phyloP scores from a whole-genome alignment of 495 filamentous ascomycete genomes.

The Lasiosphaeria miniovina region DNA sequence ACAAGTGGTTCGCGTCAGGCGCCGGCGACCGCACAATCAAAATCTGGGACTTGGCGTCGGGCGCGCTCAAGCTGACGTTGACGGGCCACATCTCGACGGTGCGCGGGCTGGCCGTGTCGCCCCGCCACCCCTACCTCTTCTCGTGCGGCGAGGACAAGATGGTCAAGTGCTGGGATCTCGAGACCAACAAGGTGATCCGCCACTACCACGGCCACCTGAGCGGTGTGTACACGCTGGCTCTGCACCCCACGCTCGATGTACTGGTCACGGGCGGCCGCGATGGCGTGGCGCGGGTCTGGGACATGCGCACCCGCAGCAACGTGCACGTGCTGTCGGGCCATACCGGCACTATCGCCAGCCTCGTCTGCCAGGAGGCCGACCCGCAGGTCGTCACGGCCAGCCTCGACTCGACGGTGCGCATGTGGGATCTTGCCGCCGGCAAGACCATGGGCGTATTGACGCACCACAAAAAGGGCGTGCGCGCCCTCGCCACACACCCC shows the following conservation, averaged over 20 bases:
- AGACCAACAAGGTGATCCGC: slow-evolving; percentile 97
- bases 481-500: slow-evolving; percentile 81
- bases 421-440: slow-evolving; percentile 95
- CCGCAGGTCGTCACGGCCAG: slow-evolving; percentile 92
- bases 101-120: slow-evolving; percentile 87
- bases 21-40: slow-evolving; percentile 97
- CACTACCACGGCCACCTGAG: slow-evolving; percentile 98
- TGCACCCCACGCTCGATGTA: slow-evolving; percentile 93
- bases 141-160: slow-evolving; percentile 99
- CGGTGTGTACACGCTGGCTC: slow-evolving; percentile 86
- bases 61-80: slow-evolving; percentile 75
- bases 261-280: slow-evolving; percentile 94
- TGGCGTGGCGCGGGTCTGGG: slow-evolving; percentile 93
- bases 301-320: slow-evolving; percentile 95
- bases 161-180: slow-evolving; percentile 99
- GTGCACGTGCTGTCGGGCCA: slow-evolving; percentile 92
- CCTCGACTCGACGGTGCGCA: slow-evolving; percentile 83
- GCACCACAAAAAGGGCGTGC: slow-evolving; percentile 97
- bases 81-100: slow-evolving; percentile 98
- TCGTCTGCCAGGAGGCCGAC: slow-evolving; percentile 93
- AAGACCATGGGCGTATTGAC: slow-evolving; percentile 96
- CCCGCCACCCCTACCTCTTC: slow-evolving; percentile 94
- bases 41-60: slow-evolving; percentile 94
- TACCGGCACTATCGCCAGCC: slow-evolving; percentile 79
- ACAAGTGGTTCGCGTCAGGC: slow-evolving; percentile 97